These are phyloP conservation scores for Oryza punctata DNA, from an alignment of 176 grass and related monocot genomes.

Conservation along the genomic window DNA sequence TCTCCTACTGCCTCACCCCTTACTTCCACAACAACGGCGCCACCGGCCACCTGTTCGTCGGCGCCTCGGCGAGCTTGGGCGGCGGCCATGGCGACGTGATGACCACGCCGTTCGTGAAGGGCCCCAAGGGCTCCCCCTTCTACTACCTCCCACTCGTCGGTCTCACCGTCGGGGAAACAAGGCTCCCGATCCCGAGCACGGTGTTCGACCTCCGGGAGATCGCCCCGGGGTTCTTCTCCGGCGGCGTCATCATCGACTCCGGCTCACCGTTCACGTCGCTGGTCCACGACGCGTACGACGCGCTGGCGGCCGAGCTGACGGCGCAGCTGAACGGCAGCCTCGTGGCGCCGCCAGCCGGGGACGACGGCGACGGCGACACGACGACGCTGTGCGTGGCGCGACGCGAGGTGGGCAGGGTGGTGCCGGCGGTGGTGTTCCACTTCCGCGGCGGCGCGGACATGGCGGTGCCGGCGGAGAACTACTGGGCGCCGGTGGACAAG, in stretches of 20 bases:
- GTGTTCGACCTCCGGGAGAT: background rate
- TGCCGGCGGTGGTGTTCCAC: slow-evolving; percentile 24
- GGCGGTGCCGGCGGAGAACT: slow-evolving; percentile 8
- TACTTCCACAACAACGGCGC: slow-evolving; percentile 10
- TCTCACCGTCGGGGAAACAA: slow-evolving; percentile 11
- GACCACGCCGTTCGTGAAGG: slow-evolving; percentile 32
- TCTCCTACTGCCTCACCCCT: slow-evolving; percentile 42
- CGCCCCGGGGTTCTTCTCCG: background rate
- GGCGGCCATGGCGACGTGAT: background rate
- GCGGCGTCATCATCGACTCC: slow-evolving; percentile 36
- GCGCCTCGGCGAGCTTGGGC: slow-evolving; percentile 1
- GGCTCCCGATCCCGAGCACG: slow-evolving; percentile 14
- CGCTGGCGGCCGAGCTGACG: background rate
- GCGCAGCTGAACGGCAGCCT: slow-evolving; percentile 22
- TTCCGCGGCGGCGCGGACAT: slow-evolving; percentile 31
- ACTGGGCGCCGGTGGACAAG: slow-evolving; percentile 1
- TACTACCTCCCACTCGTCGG: slow-evolving; percentile 37
- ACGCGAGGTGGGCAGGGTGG: background rate
- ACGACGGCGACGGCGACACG: background rate
- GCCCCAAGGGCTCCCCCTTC: background rate
- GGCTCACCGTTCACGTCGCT: slow-evolving; percentile 4
- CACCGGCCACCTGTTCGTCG: slow-evolving; percentile 41
- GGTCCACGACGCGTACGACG: background rate
- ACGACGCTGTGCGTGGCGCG: background rate
- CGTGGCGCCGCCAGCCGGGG: background rate